Base-by-base conservation (phyloP, 495 filamentous ascomycete genomes). In the Elasticomyces elasticus region DNA sequence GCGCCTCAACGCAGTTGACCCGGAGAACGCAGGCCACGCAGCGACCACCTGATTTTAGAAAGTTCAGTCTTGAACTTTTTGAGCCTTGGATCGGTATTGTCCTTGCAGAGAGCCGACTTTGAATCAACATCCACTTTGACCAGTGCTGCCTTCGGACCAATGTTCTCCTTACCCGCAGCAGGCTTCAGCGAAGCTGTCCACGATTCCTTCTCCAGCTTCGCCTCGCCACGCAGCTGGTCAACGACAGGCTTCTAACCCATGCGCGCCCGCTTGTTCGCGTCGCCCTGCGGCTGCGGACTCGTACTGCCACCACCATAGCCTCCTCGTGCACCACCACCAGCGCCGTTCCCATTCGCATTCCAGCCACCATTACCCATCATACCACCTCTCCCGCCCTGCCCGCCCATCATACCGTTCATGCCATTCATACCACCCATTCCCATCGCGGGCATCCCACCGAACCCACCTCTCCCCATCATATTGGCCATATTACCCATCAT, bases 381-480 rank as follows among this genome's bases (percentile, higher is more conserved):
- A 0, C 75, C 75, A 5, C 77, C 79, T 75, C 85, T 84, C 3
- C 62, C 75, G 9, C 76, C 69, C 27, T 64, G 70, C 56, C 69
- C 56, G 31, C 51, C 35, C 4, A 4, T 13, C 35, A 40, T 40
- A 13, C 35, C 35, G 35, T 40, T 59, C 64, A 65, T 67, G 9
- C 52, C 61, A 27, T 61, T 59, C 60, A 60, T 64, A 15, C 37
- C 55, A 38, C 25, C 33, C 23, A 56, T 62, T 28, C 60, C 59
- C 85, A 89, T 89, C 17, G 72, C 71, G 44, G 75, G 76, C 43
- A 75, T 71, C 13, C 79, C 80, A 40, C 84, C 84, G 51, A 84
- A 80, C 79, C 86, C 86, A 26, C 72, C 75, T 40, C 75, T 75
- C 43, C 78, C 74, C 79, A 85, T 84, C 62, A 82, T 84, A 56